These are phyloP conservation scores for Fonsecaea nubica DNA, from an alignment of 2,329 filamentous ascomycete species.

Conservation along the genomic window DNA sequence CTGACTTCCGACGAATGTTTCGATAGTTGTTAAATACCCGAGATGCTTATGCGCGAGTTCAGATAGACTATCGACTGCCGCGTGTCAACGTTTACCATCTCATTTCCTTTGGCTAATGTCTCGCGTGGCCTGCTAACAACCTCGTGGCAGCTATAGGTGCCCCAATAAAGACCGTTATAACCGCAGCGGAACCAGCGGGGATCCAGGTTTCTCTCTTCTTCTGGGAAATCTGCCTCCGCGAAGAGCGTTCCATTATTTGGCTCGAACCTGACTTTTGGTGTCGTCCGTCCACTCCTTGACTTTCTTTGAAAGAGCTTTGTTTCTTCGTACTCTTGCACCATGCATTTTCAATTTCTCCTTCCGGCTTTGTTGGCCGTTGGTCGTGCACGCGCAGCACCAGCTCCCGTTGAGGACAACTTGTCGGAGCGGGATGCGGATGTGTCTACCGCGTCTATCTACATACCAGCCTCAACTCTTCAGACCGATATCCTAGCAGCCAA, in stretches of 20 bases:
- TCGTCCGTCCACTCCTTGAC: conserved; percentile 23
- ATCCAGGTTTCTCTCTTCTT: conserved; percentile 10
- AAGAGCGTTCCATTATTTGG: conserved; percentile 16
- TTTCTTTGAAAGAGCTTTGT: conserved; percentile 1
- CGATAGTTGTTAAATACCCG: conserved; percentile 15
- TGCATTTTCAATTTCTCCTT: conserved; percentile 29
- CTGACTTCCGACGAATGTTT: conserved; percentile 4
- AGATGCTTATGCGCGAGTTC: conserved; percentile 5
- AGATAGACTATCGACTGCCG: conserved; percentile 16
- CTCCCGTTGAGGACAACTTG: conserved; percentile 20
- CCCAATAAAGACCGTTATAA: conserved; percentile 15
- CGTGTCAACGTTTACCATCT: not conserved
- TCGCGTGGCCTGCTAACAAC: conserved; percentile 24
- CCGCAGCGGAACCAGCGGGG: not conserved
- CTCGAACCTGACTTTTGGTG: conserved; percentile 18
- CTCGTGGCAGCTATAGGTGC: conserved; percentile 22
- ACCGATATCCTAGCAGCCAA: conserved; percentile 47
- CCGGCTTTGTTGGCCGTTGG: conserved; percentile 29
- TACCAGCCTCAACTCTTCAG: conserved; percentile 30
- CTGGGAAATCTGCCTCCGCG: conserved; percentile 21
- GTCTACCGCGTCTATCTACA: conserved; percentile 23
- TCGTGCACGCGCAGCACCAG: conserved; percentile 21
- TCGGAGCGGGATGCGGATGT: conserved; percentile 29
- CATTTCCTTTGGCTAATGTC: conserved; percentile 12
- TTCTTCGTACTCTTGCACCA: conserved; percentile 13